Conservation (phyloP, 2,329 filamentous ascomycete species). For the Colletotrichum chlorophyti region DNA sequence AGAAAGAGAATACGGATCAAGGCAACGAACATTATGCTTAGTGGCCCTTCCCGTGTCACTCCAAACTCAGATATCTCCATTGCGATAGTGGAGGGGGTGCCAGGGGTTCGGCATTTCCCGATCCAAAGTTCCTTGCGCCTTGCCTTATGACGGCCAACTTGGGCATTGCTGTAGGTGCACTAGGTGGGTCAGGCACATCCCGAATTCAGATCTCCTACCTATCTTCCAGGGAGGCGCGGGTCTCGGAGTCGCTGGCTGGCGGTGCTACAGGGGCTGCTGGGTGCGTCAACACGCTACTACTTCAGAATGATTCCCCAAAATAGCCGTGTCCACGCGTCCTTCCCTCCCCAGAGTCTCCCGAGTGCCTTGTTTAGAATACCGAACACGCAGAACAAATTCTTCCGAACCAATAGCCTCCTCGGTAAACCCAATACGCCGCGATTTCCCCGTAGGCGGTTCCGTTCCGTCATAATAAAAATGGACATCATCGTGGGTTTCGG, state of each 20-base stretch:
- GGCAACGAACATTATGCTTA: too few species aligned
- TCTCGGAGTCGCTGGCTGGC: background rate
- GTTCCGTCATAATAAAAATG: background rate
- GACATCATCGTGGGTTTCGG: too few species aligned
- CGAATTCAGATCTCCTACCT: too few species aligned
- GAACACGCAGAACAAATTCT: background rate
- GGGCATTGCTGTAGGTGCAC: too few species aligned
- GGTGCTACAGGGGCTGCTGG: background rate
- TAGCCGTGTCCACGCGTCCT: constrained; percentile 10
- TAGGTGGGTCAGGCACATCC: too few species aligned
- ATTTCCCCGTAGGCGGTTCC: background rate
- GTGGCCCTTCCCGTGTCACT: too few species aligned
- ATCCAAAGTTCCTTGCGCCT: too few species aligned
- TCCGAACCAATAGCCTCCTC: background rate
- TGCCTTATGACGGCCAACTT: too few species aligned
- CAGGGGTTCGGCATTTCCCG: background rate
- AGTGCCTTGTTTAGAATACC: background rate
- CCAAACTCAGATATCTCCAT: too few species aligned
- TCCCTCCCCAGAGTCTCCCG: background rate
- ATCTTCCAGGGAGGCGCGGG: too few species aligned
- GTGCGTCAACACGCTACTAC: background rate
- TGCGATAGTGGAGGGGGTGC: background rate
- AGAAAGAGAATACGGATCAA: background rate
- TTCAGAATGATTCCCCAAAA: background rate
- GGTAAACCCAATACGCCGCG: background rate